Evolutionary conservation across 1,284 basidiomycete genomes (phyloP), one percentile per base, ranked within the genome.

Genomic region (Trichosporon sp.): DNA sequence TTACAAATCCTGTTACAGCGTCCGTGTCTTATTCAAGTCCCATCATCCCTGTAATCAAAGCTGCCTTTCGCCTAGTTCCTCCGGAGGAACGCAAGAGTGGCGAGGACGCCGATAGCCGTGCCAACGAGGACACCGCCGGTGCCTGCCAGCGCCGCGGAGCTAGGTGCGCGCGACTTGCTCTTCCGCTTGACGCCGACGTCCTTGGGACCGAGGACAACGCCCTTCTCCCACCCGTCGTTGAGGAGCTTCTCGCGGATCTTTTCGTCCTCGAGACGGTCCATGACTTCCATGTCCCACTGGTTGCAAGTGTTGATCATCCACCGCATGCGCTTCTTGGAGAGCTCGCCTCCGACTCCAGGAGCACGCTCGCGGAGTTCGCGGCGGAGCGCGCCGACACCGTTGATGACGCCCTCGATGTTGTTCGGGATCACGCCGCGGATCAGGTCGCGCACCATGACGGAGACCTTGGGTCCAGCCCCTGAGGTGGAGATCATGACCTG

Each of bases 401-500:
- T 88, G 68, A 98, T 92, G 1, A 94, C 93, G 65, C 88, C 87
- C 40, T 93, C 96, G 19, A 92, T 90, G 67, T 89, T 85, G 8
- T 87, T 87, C 79, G 92, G 90, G 75, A 99, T 88, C 76, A 86
- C 87, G 75, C 88, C 87, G 80, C 92, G 90, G 74, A 99, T 87
- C 75, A 85, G 87, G 75, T 88, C 87, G 72, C 91, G 89, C 64
- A 98, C 89, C 76, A 96, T 87, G 72, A 91, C 91, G 5, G 96
- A 94, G 75, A 98, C 87, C 81, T 93, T 91, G 7, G 97, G 97
- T 3, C 94, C 94, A 77, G 73, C 91, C 32, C 97, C 97, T 70
- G 93, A 94, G 1, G 97, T 99, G 8, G 94, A 96, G 59, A 99
- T 91, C 91, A 98, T 92, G 76, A 98, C 90, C 85, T 98, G 95